Conservation (phyloP, 768 basidiomycete species). For the Daedaleopsis nitida region DNA sequence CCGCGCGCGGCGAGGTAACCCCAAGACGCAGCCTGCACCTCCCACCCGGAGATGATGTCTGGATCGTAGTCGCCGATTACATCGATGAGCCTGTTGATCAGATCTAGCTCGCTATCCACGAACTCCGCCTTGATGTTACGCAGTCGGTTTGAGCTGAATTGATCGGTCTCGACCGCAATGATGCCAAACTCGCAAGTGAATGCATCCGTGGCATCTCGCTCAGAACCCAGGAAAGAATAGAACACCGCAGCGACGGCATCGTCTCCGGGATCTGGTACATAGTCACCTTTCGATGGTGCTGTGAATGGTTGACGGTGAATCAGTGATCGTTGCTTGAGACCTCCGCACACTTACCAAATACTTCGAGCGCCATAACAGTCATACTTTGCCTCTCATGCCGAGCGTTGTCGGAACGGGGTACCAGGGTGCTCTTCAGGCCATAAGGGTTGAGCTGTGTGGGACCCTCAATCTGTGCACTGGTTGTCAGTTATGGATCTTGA, state of each 20-base stretch:
- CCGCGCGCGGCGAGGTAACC: slow-evolving; percentile 83
- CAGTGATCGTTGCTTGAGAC: not conserved
- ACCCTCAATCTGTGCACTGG: slow-evolving; percentile 56
- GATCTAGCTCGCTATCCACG: slow-evolving; percentile 72
- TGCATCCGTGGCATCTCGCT: slow-evolving; percentile 36
- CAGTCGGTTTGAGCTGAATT: slow-evolving; percentile 43
- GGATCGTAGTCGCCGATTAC: slow-evolving; percentile 79
- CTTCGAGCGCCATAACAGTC: slow-evolving; percentile 80
- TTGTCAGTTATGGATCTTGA: not conserved
- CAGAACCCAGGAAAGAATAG: slow-evolving; percentile 67
- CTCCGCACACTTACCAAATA: slow-evolving; percentile 63
- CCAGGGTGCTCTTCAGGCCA: slow-evolving; percentile 63
- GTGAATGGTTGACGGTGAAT: not conserved
- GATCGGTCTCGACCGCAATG: slow-evolving; percentile 50
- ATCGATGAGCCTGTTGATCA: slow-evolving; percentile 79
- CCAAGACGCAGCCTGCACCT: slow-evolving; percentile 87
- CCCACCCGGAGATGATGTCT: slow-evolving; percentile 92
- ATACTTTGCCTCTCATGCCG: slow-evolving; percentile 70
- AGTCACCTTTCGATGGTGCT: slow-evolving; percentile 63
- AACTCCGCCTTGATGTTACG: slow-evolving; percentile 49
- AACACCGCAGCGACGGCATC: slow-evolving; percentile 73
- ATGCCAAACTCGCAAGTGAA: slow-evolving; percentile 46
- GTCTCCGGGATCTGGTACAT: slow-evolving; percentile 64
- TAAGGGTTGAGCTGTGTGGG: slow-evolving; percentile 76
- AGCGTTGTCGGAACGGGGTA: slow-evolving; percentile 38